A percentile compares a stretch with the other conserved stretches of the same genome.
phyloP scores from a whole-genome alignment of 129 eudicot genomes.

The Daucus carota region DH1_v3.0 NC_030388.2:32334501-32335000 shows the following conservation, averaged over 20 bases:
- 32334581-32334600: slow-evolving; percentile 65
- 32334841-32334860: slow-evolving; percentile 36
- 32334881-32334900: slow-evolving; percentile 67
- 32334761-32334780: slow-evolving; percentile 70
- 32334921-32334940: slow-evolving; percentile 69
- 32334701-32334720: slow-evolving; percentile 91
- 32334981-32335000: slow-evolving; percentile 83
- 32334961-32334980: slow-evolving; percentile 59
- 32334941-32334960: slow-evolving; percentile 44
- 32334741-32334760: slow-evolving; percentile 81
- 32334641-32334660: slow-evolving; percentile 46
- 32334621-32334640: slow-evolving; percentile 53
- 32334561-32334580: slow-evolving; percentile 80
- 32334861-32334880: slow-evolving; percentile 63
- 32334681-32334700: slow-evolving; percentile 62
- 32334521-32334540: slow-evolving; percentile 91
- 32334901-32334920: slow-evolving; percentile 86
- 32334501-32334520: slow-evolving; percentile 87
- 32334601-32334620: slow-evolving; percentile 77
- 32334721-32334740: slow-evolving; percentile 79
- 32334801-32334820: slow-evolving; percentile 52
- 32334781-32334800: slow-evolving; percentile 31
- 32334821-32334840: slow-evolving; percentile 54
- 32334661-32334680: slow-evolving; percentile 62
- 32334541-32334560: slow-evolving; percentile 85